Evolutionary conservation across 306 rosid genomes (phyloP).

Genomic region (Oemleria cerasiformis): DNA sequence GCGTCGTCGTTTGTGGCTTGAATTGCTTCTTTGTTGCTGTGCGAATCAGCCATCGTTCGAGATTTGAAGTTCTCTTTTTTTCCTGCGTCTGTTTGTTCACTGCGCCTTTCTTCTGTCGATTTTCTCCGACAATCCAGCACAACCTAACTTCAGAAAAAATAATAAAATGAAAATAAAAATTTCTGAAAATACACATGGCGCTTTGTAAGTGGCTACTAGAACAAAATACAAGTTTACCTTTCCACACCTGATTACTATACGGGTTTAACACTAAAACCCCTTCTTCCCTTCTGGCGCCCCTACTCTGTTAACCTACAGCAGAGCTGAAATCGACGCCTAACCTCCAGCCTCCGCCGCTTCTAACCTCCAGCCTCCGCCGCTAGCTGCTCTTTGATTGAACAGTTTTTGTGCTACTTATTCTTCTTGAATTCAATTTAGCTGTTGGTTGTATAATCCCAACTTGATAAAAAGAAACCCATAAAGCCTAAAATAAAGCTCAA

Average conservation of each 20-base stretch:
- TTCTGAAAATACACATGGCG: not conserved
- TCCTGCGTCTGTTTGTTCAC: not conserved
- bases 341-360: not conserved
- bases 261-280: not conserved
- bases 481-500: not conserved
- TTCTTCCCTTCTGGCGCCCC: not conserved
- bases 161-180: not conserved
- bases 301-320: not conserved
- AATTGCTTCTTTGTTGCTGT: slow-evolving; percentile 55
- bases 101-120: not conserved
- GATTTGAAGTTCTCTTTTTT: not conserved
- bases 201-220: not conserved
- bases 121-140: not conserved
- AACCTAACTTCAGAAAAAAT: not conserved
- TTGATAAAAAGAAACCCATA: not conserved
- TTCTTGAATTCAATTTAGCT: not conserved
- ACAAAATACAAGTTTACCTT: not conserved
- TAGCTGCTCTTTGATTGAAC: not conserved
- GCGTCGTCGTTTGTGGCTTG: slow-evolving; percentile 83
- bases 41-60: slow-evolving; percentile 36
- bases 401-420: not conserved
- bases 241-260: not conserved
- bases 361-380: not conserved
- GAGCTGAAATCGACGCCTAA: not conserved
- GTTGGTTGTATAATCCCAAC: not conserved